A percentile compares a stretch with the other conserved stretches of the same genome.
These are phyloP conservation scores for Lachnellula hyalina DNA, from an alignment of 2,329 filamentous ascomycete species.

Conservation along the genomic window DNA sequence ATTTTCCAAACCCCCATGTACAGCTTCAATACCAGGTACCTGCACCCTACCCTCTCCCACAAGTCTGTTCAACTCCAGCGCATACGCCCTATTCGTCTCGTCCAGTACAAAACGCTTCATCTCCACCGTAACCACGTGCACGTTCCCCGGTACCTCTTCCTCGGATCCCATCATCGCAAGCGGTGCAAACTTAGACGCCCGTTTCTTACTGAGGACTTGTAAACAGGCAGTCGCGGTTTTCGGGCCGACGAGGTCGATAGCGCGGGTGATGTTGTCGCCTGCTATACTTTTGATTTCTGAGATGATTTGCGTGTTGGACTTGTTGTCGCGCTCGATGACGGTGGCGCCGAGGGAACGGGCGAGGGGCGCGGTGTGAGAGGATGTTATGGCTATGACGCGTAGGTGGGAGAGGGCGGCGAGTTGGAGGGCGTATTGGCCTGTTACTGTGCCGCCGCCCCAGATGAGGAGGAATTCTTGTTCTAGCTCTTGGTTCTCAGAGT, in stretches of 20 bases:
- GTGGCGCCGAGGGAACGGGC: constrained; percentile 30
- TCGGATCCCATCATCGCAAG: constrained; percentile 33
- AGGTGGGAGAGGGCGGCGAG: constrained; percentile 33
- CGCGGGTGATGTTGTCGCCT: constrained; percentile 29
- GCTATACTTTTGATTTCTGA: constrained; percentile 29
- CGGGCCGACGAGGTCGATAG: constrained; percentile 36
- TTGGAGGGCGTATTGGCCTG: constrained; percentile 38
- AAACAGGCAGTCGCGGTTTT: constrained; percentile 31
- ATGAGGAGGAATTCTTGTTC: constrained; percentile 27
- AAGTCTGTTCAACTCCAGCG: constrained; percentile 30
- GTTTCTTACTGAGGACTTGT: constrained; percentile 24
- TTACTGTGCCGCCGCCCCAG: constrained; percentile 39
- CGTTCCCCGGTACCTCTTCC: constrained; percentile 27
- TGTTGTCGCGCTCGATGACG: constrained; percentile 33
- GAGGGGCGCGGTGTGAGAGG: constrained; percentile 29
- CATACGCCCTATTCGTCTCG: constrained; percentile 26
- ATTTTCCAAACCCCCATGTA: constrained; percentile 32
- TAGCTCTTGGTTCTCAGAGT: not conserved
- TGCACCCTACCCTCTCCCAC: constrained; percentile 27
- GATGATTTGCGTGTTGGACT: constrained; percentile 31
- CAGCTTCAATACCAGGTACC: constrained; percentile 30
- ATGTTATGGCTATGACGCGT: constrained; percentile 35
- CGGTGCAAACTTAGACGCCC: constrained; percentile 30
- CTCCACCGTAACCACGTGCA: constrained; percentile 34
- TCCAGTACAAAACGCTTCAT: constrained; percentile 38